phyloP scores from a whole-genome alignment of 2,329 filamentous ascomycete genomes.

The Hypoxylon sp. region DNA sequence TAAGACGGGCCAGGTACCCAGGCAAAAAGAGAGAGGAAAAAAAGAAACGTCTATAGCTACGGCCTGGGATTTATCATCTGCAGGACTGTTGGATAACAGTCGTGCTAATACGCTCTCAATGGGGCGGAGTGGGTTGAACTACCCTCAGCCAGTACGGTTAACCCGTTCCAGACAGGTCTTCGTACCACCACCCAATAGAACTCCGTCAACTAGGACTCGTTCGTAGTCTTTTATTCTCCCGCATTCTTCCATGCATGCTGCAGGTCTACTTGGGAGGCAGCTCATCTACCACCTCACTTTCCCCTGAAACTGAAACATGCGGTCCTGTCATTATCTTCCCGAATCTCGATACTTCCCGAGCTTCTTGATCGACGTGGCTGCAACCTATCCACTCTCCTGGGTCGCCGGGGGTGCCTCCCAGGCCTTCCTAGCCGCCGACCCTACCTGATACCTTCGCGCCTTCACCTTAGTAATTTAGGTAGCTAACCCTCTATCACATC shows the following conservation, averaged over 20 bases:
- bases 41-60: conserved; percentile 7
- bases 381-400: conserved; percentile 45
- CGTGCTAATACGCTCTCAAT: conserved; percentile 9
- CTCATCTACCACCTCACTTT: conserved; percentile 6
- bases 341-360: conserved; percentile 36
- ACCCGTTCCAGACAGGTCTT: conserved; percentile 5
- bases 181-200: conserved; percentile 40
- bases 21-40: not conserved
- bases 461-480: not conserved
- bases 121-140: conserved; percentile 24
- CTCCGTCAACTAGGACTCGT: conserved; percentile 3
- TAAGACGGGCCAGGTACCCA: not conserved
- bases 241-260: conserved; percentile 24
- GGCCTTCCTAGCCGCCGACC: not conserved
- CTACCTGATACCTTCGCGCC: not conserved
- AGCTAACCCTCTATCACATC: too few relatives aligned
- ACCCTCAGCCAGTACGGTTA: conserved; percentile 2
- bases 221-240: conserved; percentile 18
- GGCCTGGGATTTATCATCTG: not conserved
- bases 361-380: conserved; percentile 47
- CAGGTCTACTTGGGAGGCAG: conserved; percentile 23
- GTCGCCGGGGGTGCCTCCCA: conserved; percentile 24
- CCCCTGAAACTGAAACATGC: conserved; percentile 18
- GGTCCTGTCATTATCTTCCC: conserved; percentile 16
- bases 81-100: conserved; percentile 12